Evolutionary conservation across 164 flowering plant species (phyloP).

Genomic region (Litsea cubeba): DNA sequence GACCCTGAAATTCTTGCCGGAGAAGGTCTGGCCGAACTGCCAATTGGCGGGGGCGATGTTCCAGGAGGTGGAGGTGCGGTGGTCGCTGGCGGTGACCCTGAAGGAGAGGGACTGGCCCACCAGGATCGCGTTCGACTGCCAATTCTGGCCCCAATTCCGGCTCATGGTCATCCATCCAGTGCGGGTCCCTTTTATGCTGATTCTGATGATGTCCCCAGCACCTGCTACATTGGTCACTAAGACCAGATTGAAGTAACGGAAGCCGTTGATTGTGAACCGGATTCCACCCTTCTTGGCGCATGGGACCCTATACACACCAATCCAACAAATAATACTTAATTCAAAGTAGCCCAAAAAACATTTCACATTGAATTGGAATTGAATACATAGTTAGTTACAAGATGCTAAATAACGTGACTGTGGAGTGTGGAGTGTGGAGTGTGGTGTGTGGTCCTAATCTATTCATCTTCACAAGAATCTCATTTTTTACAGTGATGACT

Average conservation of each 20-base stretch:
- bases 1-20: slow-evolving; percentile 71
- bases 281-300: slow-evolving; percentile 72
- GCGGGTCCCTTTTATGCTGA: slow-evolving; percentile 50
- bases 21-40: slow-evolving; percentile 78
- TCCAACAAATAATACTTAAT: too few relatives aligned
- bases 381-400: too few relatives aligned
- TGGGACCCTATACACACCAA: slow-evolving; percentile 43
- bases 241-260: slow-evolving; percentile 67
- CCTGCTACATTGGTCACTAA: slow-evolving; percentile 77
- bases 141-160: slow-evolving; percentile 84
- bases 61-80: slow-evolving; percentile 59
- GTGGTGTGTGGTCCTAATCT: too few relatives aligned
- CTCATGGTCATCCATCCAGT: slow-evolving; percentile 76
- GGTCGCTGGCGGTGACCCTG: slow-evolving; percentile 70
- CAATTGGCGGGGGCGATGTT: slow-evolving; percentile 63
- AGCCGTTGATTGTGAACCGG: slow-evolving; percentile 70
- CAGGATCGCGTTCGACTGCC: slow-evolving; percentile 58
- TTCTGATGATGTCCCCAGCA: slow-evolving; percentile 58
- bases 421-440: too few relatives aligned
- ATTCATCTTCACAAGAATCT: too few relatives aligned
- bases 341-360: too few relatives aligned
- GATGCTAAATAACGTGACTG: too few relatives aligned
- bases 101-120: slow-evolving; percentile 71
- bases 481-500: too few relatives aligned
- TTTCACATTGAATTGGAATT: too few relatives aligned